Percentiles rank a stretch among this genome's conserved stretches.
Conservation (phyloP, 371 early-diverging fungal genomes). For the Syncephalastrum sp. region DNA sequence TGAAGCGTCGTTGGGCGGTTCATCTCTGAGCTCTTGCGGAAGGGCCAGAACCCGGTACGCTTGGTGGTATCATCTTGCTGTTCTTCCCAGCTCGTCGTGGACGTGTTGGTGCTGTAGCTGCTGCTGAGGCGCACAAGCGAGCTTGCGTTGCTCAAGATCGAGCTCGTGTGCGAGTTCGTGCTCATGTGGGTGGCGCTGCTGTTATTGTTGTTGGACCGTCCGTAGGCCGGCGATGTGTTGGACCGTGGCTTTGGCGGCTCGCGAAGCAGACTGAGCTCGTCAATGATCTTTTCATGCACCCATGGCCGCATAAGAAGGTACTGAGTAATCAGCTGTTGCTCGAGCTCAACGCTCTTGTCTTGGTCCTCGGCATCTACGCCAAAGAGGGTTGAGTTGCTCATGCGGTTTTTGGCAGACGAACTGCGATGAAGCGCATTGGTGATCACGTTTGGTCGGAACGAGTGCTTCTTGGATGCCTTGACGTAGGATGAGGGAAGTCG, state of each 20-base stretch:
- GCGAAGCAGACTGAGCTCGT: constrained; percentile 66
- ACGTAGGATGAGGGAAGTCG: constrained; percentile 51
- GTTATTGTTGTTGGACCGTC: constrained; percentile 12
- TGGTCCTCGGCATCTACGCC: constrained; percentile 32
- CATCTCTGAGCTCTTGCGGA: constrained; percentile 24
- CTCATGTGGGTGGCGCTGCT: constrained; percentile 2
- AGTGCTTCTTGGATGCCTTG: constrained; percentile 43
- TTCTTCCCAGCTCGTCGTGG: constrained; percentile 21
- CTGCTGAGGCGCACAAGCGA: constrained; percentile 20
- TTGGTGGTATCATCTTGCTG: constrained; percentile 16
- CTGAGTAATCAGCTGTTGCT: constrained; percentile 63
- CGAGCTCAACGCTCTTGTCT: constrained; percentile 24
- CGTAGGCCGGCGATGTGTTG: constrained; percentile 13
- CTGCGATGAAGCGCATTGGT: constrained; percentile 45
- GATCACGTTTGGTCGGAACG: constrained; percentile 40
- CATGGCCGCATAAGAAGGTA: constrained; percentile 62
- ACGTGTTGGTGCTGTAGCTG: constrained; percentile 17
- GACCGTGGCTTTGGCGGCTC: constrained; percentile 55
- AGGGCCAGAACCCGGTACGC: constrained; percentile 21
- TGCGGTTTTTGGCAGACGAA: constrained; percentile 34
- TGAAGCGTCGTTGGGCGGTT: constrained; percentile 17
- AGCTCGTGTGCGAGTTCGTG: constrained; percentile 14
- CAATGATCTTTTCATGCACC: constrained; percentile 72
- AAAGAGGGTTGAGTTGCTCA: constrained; percentile 20
- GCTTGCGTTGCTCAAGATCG: constrained; percentile 21